Conservation (phyloP, 2,329 filamentous ascomycete species). For the Penicillium olsonii region DNA sequence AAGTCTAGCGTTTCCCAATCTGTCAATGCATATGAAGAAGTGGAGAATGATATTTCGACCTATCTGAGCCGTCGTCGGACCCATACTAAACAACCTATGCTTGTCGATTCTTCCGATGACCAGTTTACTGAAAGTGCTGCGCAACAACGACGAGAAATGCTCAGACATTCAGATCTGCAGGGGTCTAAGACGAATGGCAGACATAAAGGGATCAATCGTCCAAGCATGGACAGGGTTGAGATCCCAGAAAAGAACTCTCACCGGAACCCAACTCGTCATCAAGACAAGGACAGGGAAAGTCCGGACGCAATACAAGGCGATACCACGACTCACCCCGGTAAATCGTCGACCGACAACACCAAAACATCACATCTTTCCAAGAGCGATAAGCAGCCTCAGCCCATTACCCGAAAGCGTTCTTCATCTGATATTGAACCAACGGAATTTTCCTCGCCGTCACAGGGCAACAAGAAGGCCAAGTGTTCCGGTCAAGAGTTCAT, state of each 20-base stretch:
- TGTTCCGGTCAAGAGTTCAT: constrained; percentile 3
- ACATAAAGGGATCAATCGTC: background rate
- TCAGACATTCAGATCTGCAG: background rate
- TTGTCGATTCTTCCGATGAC: constrained; percentile 22
- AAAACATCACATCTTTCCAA: constrained; percentile 3
- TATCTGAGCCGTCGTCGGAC: constrained; percentile 2
- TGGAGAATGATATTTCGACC: constrained; percentile 20
- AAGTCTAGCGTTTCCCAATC: background rate
- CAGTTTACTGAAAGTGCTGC: constrained; percentile 27
- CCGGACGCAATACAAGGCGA: constrained; percentile 44
- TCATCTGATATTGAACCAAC: constrained; percentile 37
- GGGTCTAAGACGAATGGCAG: background rate
- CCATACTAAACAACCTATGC: constrained; percentile 1
- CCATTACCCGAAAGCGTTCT: constrained; percentile 22
- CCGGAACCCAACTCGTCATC: background rate
- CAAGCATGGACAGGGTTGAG: background rate
- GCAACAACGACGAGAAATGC: constrained; percentile 22
- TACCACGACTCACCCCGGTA: constrained; percentile 30
- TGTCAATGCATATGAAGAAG: constrained; percentile 21
- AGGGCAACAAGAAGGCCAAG: constrained; percentile 16
- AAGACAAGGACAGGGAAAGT: constrained; percentile 33
- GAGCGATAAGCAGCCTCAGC: constrained; percentile 2
- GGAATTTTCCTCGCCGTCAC: constrained; percentile 23
- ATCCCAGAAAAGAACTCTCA: background rate
- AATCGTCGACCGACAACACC: constrained; percentile 8